phyloP scores from a whole-genome alignment of 352 stramenopile genomes.

The Aphanomyces invadans region DNA sequence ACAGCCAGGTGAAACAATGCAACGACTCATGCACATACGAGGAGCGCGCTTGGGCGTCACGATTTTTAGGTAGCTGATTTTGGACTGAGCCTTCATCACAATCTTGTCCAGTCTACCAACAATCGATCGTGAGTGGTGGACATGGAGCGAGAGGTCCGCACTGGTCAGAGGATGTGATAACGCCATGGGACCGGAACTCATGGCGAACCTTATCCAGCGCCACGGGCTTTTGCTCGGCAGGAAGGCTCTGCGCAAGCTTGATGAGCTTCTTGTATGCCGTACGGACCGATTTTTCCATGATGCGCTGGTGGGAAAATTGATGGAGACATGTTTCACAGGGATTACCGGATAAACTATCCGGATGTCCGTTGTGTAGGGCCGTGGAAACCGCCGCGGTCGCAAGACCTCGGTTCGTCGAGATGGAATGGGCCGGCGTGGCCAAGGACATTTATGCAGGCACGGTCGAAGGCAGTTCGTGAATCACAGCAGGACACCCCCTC shows the following conservation, averaged over 20 bases:
- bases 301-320: neutral
- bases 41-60: slow-evolving; percentile 58
- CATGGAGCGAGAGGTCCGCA: slow-evolving; percentile 31
- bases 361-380: too few relatives aligned
- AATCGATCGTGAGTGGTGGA: neutral
- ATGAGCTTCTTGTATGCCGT: slow-evolving; percentile 83
- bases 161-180: slow-evolving; percentile 55
- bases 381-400: neutral
- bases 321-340: neutral
- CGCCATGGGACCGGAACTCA: slow-evolving; percentile 61
- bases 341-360: slow-evolving; percentile 12
- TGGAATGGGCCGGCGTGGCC: slow-evolving; percentile 74
- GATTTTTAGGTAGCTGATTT: slow-evolving; percentile 80
- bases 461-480: slow-evolving; percentile 67
- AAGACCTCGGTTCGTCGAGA: slow-evolving; percentile 14
- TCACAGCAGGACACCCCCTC: slow-evolving; percentile 70
- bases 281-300: slow-evolving; percentile 25
- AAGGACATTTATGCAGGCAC: slow-evolving; percentile 81
- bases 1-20: neutral
- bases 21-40: slow-evolving; percentile 32
- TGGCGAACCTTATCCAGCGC: slow-evolving; percentile 64
- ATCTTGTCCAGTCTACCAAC: slow-evolving; percentile 49
- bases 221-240: slow-evolving; percentile 50
- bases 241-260: slow-evolving; percentile 62
- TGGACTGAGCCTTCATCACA: slow-evolving; percentile 70